phyloP scores from a whole-genome alignment of 2,329 filamentous ascomycete species.

The Sphaerostilbella broomeana region DNA sequence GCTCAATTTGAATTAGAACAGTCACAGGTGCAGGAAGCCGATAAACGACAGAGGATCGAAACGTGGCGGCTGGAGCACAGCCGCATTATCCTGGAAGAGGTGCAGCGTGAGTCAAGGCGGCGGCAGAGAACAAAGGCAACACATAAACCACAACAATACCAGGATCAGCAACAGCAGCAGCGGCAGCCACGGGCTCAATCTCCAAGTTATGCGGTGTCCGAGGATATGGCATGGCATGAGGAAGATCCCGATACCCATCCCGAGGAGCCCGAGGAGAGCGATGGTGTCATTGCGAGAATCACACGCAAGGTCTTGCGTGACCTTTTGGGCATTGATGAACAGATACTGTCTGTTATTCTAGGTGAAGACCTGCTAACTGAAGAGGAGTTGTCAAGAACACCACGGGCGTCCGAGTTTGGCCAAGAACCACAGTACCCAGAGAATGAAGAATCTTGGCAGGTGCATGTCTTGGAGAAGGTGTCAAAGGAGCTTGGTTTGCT shows the following conservation, averaged over 20 bases:
- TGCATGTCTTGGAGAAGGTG: constrained; percentile 73
- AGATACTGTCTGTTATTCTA: constrained; percentile 75
- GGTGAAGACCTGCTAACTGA: constrained; percentile 65
- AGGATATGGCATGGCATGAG: constrained; percentile 44
- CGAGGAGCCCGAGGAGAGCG: constrained; percentile 42
- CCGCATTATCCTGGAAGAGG: constrained; percentile 75
- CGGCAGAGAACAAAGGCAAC: constrained; percentile 57
- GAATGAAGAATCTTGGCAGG: constrained; percentile 57
- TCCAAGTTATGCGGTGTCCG: no score
- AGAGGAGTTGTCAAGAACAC: constrained; percentile 41
- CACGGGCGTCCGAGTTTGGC: constrained; percentile 35
- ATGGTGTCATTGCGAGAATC: constrained; percentile 72
- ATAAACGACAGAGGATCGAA: constrained; percentile 80
- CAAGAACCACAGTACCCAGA: constrained; percentile 20
- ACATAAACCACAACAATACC: constrained; percentile 19
- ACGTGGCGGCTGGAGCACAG: constrained; percentile 90
- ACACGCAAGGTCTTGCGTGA: constrained; percentile 83
- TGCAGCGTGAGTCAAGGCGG: constrained; percentile 74
- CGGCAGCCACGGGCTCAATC: no score
- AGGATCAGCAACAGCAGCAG: not conserved
- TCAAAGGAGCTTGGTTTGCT: constrained; percentile 80
- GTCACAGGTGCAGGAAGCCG: constrained; percentile 55
- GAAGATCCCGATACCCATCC: constrained; percentile 20
- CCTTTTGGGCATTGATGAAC: constrained; percentile 85
- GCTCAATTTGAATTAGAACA: constrained; percentile 46